These are phyloP conservation scores for Populus hybrid DNA, from an alignment of 441 rosid genomes.

Conservation along the genomic window DNA sequence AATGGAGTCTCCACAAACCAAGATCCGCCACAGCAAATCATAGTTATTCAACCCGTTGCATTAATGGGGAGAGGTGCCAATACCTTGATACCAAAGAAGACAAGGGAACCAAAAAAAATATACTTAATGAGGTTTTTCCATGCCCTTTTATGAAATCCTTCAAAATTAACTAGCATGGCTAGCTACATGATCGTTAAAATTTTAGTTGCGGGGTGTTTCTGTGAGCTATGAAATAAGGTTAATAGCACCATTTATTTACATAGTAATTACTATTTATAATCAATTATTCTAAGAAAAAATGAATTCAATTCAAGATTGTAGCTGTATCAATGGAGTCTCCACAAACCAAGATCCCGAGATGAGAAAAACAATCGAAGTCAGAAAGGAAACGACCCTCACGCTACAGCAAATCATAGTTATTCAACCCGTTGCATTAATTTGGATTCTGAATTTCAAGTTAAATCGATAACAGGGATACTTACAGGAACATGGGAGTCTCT, in stretches of 20 bases:
- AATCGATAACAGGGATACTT: slow-evolving; percentile 5
- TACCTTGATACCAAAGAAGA: slow-evolving; percentile 26
- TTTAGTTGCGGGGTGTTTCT: neutral
- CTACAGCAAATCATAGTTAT: neutral
- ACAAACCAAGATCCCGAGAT: slow-evolving; percentile 2
- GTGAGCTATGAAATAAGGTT: neutral
- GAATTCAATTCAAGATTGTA: neutral
- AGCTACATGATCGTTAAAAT: neutral
- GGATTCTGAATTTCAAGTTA: too few relatives aligned
- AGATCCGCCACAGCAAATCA: neutral
- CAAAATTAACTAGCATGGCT: too few relatives aligned
- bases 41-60: too few relatives aligned
- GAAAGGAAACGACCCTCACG: slow-evolving; percentile 9
- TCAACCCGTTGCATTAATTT: too few relatives aligned
- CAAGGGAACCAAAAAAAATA: neutral
- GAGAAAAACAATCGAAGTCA: neutral
- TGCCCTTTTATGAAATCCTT: neutral
- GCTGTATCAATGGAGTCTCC: neutral
- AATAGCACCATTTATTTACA: too few relatives aligned
- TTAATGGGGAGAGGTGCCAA: slow-evolving; percentile 44
- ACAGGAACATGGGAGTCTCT: slow-evolving; percentile 90
- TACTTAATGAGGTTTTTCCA: neutral
- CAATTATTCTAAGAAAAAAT: too few relatives aligned
- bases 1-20: slow-evolving; percentile 1
- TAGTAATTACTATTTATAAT: too few relatives aligned